Base-by-base conservation (phyloP, 108 stramenopile species). In the Craspedostauros australis region DNA sequence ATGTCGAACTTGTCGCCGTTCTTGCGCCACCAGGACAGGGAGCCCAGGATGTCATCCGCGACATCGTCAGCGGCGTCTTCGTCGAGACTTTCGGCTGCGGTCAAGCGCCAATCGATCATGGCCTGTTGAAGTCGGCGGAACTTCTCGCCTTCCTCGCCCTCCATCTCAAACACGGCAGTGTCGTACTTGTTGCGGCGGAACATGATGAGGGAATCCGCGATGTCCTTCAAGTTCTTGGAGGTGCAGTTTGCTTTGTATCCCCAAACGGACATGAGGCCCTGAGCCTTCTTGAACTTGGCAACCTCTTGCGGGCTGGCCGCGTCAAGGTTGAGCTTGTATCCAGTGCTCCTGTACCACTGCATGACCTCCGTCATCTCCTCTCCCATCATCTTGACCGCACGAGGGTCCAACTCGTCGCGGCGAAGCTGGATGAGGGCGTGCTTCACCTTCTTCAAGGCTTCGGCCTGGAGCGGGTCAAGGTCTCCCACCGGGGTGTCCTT, bases 201-300 rank as follows among this genome's bases (percentile, higher is more conserved):
- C 28, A 42, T 57, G 21, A 66, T 66, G 64, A 66, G 64, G 12
- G 64, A 57, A 27, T 66, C 64, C 19, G 64, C 64, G 40, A 66
- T 66, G 49, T 66, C 55, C 40, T 66, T 66, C 29, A 57, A 32
- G 21, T 58, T 40, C 16, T 60, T 39, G 21, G 52, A 41, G 11
- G 64, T 41, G 0, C 56, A 64, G 16, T 66, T 41, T n/a, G 49
- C 64, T 28, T 58, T 62, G 50, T 31, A 37, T 28, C 61, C 61
- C 73, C 73, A 74, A 16, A 58, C 18, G 0, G 23, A 26, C 38
- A 74, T 39, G 32, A 68, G 39, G 27, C 49, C 58, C 50, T 63
- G 40, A 14, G 46, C 66, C 40, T 74, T 63, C 32, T 63, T 38
- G 39, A 68, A 74, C 52, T 50, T 62, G 34, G 33, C 20, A 24